Evolutionary conservation across 2,329 filamentous ascomycete species (phyloP), one percentile per base, ranked within the genome.

Genomic region (Fusarium duplospermum): DNA sequence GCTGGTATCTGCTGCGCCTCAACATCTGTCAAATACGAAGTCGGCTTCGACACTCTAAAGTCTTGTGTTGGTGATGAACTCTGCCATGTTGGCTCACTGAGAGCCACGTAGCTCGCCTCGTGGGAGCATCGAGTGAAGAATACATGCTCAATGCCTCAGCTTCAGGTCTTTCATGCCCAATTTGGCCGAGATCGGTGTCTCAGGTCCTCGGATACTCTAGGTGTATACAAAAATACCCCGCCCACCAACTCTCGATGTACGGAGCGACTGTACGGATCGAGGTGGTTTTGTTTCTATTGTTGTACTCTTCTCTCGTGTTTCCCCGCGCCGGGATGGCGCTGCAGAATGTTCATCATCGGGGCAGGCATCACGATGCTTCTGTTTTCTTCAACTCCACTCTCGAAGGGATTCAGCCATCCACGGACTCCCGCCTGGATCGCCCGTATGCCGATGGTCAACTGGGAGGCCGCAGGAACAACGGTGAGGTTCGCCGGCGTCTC

Each of bases 401-500:
- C 60, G 7, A n/a, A 64, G 14, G 24, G 10, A 16, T 58, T 31
- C 47, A 40, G 22, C 38, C 35, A 36, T 58, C 33, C 38, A 62
- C 52, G 22, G 38, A 40, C n/a, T 47, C 64, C 57, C 60, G 62
- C 67, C 60, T 68, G n/a, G 68, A 56, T 57, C 60, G 57, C 45
- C 60, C 18, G 31, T 22, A 54, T 29, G 38, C 54, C 69, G 63
- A 64, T 62, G 66, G 69, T 59, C 45, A 18, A 47, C 42, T 35
- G 42, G 18, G n/a, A 60, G 31, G 24, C 60, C 36, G 60, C 64
- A 54, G 38, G 38, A 40, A 24, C 40, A 38, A 64, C 29, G 40
- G 35, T 57, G 47, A 54, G 16, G 59, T 63, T 67, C 31, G 64
- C 50, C 47, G 22, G 66, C 57, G 38, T 57, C 52, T 58, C 63